Conservation (phyloP, 208 protist genomes). For the Crithidia expoeki region DNA sequence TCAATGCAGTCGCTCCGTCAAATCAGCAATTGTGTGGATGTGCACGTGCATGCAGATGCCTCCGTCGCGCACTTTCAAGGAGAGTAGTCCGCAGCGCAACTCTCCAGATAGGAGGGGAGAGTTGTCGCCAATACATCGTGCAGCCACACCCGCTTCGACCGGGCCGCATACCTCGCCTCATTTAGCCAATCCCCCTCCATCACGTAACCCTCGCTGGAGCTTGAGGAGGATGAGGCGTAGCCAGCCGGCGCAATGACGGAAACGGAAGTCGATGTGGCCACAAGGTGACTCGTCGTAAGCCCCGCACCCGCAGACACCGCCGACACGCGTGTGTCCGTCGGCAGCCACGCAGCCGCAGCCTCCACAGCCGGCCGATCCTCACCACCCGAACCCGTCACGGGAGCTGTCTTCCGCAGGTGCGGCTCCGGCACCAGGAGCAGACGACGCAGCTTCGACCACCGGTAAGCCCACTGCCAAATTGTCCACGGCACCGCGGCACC, state of each 20-base stretch:
- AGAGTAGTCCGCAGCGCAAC: constrained; percentile 14
- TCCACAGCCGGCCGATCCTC: constrained; percentile 1
- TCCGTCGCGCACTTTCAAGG: background rate
- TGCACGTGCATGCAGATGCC: too few relatives aligned
- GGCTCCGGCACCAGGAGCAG: constrained; percentile 5
- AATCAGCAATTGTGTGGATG: too few relatives aligned
- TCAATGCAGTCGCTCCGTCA: too few relatives aligned
- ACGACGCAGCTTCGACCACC: constrained; percentile 52
- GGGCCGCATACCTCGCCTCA: constrained; percentile 26
- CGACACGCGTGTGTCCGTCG: background rate
- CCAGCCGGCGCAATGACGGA: background rate
- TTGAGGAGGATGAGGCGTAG: constrained; percentile 24
- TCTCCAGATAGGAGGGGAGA: constrained; percentile 33
- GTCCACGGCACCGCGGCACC: constrained; percentile 71
- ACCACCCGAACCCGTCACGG: background rate
- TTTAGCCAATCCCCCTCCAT: constrained; percentile 32
- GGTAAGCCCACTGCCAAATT: constrained; percentile 88
- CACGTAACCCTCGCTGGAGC: constrained; percentile 31
- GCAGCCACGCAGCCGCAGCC: constrained; percentile 31
- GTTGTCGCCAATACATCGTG: constrained; percentile 11
- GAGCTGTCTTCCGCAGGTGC: background rate
- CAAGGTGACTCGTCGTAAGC: background rate
- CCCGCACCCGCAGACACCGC: background rate
- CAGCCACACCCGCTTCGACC: constrained; percentile 35
- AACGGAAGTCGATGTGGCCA: background rate